Evolutionary conservation across 1,139 yeast species (phyloP), one percentile per base, ranked within the genome.

Genomic region (Kodamaea alishanica): DNA sequence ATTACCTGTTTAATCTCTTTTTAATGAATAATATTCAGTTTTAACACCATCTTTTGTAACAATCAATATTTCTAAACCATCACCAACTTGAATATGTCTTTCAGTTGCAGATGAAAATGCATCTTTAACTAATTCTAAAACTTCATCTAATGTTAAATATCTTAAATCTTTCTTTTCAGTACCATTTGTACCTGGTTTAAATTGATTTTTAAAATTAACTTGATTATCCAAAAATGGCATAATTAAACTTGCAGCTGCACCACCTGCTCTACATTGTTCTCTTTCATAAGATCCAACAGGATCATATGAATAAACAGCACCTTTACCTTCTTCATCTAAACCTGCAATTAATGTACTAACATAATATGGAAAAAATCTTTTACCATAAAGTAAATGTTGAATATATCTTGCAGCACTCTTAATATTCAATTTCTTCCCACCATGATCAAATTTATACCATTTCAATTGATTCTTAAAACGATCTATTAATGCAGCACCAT

Each of bases 201-300:
- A 77, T 64, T 92, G 98, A 67, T 92, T 92, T 63, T 90, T 89
- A 66, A 87, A 86, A 61, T 87, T 85, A 48, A 94, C 98, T 70
- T 94, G 98, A 64, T 90, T 92, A 63, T 92, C 98, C 57, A 92
- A 77, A 62, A 92, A 92, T 5, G 98, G 98, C 94, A 89, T 90
- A 54, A 92, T 89, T 63, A 92, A 77, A 50, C 92, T 81, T 2
- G 97, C 94, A 26, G 97, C 97, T 6, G 97, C 94, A 33, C 98
- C 98, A 45, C 96, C 97, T 1, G 97, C 97, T 56, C 97, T 79
- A 66, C 97, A 88, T 60, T 89, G 96, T 61, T 90, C 97, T 56
- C 97, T 80, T 67, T 94, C 98, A 60, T 92, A 94, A 1, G 96
- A 87, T 5, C 98, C 98, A 42, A 92, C 96, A 1, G 98, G 98